Conservation (phyloP, 257 asterid genomes). For the Nemophila menziesii region DNA sequence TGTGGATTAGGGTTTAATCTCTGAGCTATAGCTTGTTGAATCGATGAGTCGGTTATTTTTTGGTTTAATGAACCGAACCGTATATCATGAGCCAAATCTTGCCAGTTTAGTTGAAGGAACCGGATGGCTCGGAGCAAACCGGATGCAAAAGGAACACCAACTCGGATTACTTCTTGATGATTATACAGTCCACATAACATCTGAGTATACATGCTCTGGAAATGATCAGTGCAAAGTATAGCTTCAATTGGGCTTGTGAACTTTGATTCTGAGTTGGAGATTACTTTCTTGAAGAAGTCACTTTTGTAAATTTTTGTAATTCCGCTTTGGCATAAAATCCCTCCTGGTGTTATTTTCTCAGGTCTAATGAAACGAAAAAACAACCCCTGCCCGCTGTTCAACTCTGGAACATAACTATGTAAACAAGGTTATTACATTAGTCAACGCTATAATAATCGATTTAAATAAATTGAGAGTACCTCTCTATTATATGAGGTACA, state of each 20-base stretch:
- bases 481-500: no score
- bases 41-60: not conserved
- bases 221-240: not conserved
- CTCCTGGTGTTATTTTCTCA: not conserved
- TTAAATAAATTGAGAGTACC: no score
- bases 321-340: not conserved
- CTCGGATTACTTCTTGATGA: not conserved
- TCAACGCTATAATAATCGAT: no score
- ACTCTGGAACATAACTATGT: no score
- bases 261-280: not conserved
- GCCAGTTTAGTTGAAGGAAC: constrained; percentile 6
- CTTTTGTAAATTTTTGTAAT: not conserved
- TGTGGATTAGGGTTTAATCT: no score
- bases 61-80: constrained; percentile 1
- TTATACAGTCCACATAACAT: constrained; percentile 4
- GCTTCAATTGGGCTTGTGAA: constrained; percentile 2
- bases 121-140: not conserved
- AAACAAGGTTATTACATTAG: no score
- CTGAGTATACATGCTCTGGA: constrained; percentile 8
- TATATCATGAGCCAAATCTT: constrained; percentile 1
- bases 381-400: constrained; percentile 4
- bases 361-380: not conserved
- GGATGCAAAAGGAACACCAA: constrained; percentile 1
- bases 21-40: no score
- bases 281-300: not conserved